Evolutionary conservation across 2,329 filamentous ascomycete genomes (phyloP), one percentile per base, ranked within the genome.

Genomic region (Verticillium tricorpus): DNA sequence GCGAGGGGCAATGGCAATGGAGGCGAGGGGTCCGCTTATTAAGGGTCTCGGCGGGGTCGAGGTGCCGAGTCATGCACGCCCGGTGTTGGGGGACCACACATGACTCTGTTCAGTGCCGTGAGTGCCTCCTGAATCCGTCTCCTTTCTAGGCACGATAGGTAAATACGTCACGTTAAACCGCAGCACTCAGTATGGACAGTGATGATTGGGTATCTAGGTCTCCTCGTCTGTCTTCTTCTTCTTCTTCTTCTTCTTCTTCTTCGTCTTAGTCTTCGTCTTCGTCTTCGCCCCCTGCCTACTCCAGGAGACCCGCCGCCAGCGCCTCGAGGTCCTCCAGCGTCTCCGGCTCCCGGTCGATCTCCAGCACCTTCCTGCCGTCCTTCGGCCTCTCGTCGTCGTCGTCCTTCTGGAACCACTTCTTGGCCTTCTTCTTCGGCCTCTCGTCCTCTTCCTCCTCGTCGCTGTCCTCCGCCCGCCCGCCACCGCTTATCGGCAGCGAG

Each of bases 361-460:
- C 84, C 70, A 89, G 82, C 56, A 87, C 82, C 76, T 82, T 83
- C 62, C 73, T 70, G 70, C 79, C 81, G 71, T 81, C 78, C 61
- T 78, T 78, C 67, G 75, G 77, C 67, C 72, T 74, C 68, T 74
- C 74, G 60, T 79, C 77, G 58, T 82, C 84, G 63, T 88, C 84
- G 63, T 88, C 87, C 63, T 88, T 84, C 73, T 92, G 82, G 77
- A 92, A 92, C 89, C 89, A 92, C 76, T 92, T 92, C 85, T 90
- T 92, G 63, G 83, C 79, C 74, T 85, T 88, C 82, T 89, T 90
- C 68, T 73, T 74, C 64, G 71, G 71, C 58, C 69, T 69, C 58
- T 71, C 71, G 57, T 75, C 76, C 60, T 79, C 77, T 85, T 88
- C 82, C 89, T 90, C 63, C 73, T 74, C 66, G 76, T 75, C 60